phyloP scores from a whole-genome alignment of 768 basidiomycete species.

The Amanita fuliginea region DNA sequence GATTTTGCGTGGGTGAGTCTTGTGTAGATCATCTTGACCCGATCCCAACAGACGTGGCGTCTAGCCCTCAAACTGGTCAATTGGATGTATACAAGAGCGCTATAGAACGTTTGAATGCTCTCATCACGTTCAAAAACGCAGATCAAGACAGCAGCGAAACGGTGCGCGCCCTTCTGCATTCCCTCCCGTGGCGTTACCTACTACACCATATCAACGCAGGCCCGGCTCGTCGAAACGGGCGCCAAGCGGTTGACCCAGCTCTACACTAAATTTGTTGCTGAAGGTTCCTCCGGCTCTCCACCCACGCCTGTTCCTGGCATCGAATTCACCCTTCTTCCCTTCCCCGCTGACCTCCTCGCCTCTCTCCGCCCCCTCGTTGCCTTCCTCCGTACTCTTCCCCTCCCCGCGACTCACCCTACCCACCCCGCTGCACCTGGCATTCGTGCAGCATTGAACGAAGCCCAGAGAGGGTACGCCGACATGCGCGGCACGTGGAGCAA shows the following conservation, averaged over 20 bases:
- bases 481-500: constrained; percentile 76
- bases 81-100: constrained; percentile 59
- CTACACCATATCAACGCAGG: constrained; percentile 18
- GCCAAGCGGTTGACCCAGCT: constrained; percentile 73
- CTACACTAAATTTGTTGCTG: constrained; percentile 83
- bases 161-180: constrained; percentile 18
- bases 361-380: constrained; percentile 53
- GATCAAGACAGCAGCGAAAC: constrained; percentile 46
- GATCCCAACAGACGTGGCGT: background rate
- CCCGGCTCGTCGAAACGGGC: constrained; percentile 74
- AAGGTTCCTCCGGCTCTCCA: constrained; percentile 70
- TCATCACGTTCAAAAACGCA: constrained; percentile 63
- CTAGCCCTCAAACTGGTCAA: constrained; percentile 62
- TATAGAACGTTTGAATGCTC: constrained; percentile 66
- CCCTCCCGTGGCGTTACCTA: background rate
- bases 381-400: constrained; percentile 61
- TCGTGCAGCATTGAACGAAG: constrained; percentile 55
- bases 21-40: background rate
- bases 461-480: constrained; percentile 74
- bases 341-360: constrained; percentile 40
- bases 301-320: constrained; percentile 38
- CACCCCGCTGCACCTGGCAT: constrained; percentile 67
- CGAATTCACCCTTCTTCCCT: constrained; percentile 41
- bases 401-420: constrained; percentile 74
- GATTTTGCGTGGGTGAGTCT: constrained; percentile 62